phyloP scores from a whole-genome alignment of 208 protist species.

The Angomonas ambiguus region DNA sequence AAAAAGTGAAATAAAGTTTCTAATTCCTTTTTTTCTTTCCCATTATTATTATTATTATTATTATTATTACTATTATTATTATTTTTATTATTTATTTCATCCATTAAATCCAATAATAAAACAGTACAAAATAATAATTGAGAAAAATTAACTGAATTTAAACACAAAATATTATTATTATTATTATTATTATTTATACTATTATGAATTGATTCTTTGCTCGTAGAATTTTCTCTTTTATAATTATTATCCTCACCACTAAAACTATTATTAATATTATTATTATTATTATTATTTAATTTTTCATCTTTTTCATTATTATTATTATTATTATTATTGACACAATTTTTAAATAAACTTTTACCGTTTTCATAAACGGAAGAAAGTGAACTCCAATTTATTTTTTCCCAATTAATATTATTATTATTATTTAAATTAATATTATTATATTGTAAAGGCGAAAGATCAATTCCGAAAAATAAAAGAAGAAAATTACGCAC shows the following conservation, averaged over 20 bases:
- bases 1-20: too few relatives aligned
- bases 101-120: background rate
- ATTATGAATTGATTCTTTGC: too few relatives aligned
- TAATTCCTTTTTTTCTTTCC: too few relatives aligned
- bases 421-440: constrained; percentile 2
- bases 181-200: constrained; percentile 4
- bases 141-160: background rate
- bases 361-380: background rate
- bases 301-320: too few relatives aligned
- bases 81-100: constrained; percentile 1
- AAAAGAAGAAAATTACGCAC: background rate
- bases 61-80: too few relatives aligned
- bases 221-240: too few relatives aligned
- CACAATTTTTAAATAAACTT: background rate
- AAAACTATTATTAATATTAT: too few relatives aligned
- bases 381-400: background rate
- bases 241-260: too few relatives aligned
- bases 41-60: too few relatives aligned
- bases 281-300: too few relatives aligned
- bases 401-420: background rate
- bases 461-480: background rate
- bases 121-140: background rate
- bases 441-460: background rate
- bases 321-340: too few relatives aligned
- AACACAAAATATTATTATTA: background rate